phyloP scores from a whole-genome alignment of 495 filamentous ascomycete species.

The Hyaloscypha variabilis region DNA sequence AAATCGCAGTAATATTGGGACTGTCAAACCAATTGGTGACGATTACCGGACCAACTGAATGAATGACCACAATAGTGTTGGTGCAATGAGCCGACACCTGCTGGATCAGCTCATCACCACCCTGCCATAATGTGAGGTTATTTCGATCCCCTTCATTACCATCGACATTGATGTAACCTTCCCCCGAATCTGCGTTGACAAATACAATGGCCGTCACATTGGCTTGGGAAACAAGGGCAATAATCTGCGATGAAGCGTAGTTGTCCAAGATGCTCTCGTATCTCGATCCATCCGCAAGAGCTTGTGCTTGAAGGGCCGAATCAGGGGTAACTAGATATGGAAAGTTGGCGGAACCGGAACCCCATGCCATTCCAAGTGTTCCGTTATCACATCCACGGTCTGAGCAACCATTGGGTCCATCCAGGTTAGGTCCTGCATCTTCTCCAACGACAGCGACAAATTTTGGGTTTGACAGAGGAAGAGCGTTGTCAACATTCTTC shows the following conservation, averaged over 20 bases:
- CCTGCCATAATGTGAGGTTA: conserved; percentile 89
- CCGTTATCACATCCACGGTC: conserved; percentile 85
- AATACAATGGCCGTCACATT: conserved; percentile 77
- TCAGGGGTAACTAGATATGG: conserved; percentile 91
- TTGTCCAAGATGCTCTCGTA: conserved; percentile 79
- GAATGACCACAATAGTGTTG: conserved; percentile 94
- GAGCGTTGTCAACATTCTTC: conserved; percentile 74
- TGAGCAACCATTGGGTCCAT: conserved; percentile 80
- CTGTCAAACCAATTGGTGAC: conserved; percentile 76
- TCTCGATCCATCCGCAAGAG: conserved; percentile 59
- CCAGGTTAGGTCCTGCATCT: conserved; percentile 75
- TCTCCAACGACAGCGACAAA: conserved; percentile 81
- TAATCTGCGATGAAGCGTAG: conserved; percentile 62
- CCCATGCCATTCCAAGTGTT: conserved; percentile 93
- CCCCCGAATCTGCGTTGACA: conserved; percentile 85
- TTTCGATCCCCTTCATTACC: conserved; percentile 89
- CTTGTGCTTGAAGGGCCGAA: conserved; percentile 77
- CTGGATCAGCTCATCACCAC: conserved; percentile 78
- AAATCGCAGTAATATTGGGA: conserved; percentile 92
- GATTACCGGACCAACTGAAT: conserved; percentile 81
- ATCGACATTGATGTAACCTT: conserved; percentile 84
- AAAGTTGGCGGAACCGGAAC: conserved; percentile 85
- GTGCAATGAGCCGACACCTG: conserved; percentile 78
- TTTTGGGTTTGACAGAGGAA: conserved; percentile 77
- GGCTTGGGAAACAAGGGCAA: conserved; percentile 65